Base-by-base conservation (phyloP, 2,329 filamentous ascomycete species). In the Xylogone sp. region DNA sequence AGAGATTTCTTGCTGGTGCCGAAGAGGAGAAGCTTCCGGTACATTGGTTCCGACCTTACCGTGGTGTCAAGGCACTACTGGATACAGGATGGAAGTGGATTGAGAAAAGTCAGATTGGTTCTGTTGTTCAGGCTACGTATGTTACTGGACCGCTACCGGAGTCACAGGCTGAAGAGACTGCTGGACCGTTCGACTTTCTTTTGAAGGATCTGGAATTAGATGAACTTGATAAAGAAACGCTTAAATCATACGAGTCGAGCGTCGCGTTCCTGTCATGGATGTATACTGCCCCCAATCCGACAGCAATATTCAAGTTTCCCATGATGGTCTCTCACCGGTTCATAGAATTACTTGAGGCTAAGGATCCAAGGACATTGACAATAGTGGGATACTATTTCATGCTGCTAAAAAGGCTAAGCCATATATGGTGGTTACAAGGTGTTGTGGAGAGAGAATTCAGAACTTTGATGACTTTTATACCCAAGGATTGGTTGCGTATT, bases 321-420 rank as follows among this genome's bases (percentile, higher is more conserved):
- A 80, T 81, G n/a, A 82, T 79, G 7, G 79, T 86, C 7, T 81
- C 74, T 9, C 79, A 74, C 50, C 79, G 73, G 20, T 85, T 77
- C 62, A 76, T 82, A 58, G 79, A 81, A 53, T 74, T 81, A 31
- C 74, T 87, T 8, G 76, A 79, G 57, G 71, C 73, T 47, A 76
- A 77, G 52, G 75, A 78, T 3, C 83, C 83, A 1, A 79, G 83
- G 12, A 82, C 83, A 1, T 71, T 87, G 22, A 77, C 79, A 27
- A 82, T 86, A 31, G 74, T 87, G 1, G 83, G 83, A 6, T 83
- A 81, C 64, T 87, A 86, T 65, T 86, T 86, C 59, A 83, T 82
- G 22, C 69, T 86, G 34, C 71, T 88, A 45, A 84, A 84, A 61
- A 76, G 76, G 29, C 72, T 86, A 55, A 79, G 85, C 54, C 67